phyloP scores from a whole-genome alignment of 2,329 filamentous ascomycete genomes.

The Colletotrichum caudatum region DNA sequence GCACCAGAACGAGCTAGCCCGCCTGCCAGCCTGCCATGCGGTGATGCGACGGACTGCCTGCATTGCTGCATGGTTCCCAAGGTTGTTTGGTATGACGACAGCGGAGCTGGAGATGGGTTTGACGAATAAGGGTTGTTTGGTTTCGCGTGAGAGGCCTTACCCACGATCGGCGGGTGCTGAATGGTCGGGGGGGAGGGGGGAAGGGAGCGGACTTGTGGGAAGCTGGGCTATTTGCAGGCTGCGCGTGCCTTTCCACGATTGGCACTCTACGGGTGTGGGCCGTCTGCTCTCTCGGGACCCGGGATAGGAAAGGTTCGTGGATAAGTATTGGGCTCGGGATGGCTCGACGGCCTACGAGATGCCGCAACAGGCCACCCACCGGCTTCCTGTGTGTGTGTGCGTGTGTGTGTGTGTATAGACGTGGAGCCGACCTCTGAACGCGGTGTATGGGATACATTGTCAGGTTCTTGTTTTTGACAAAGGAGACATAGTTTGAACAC shows the following conservation, averaged over 20 bases:
- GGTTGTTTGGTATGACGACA: background rate
- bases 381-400: background rate
- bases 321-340: background rate
- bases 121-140: slow-evolving; percentile 2
- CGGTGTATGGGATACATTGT: background rate
- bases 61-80: background rate
- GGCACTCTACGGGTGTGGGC: background rate
- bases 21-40: background rate
- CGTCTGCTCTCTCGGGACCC: background rate
- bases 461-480: background rate
- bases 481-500: background rate
- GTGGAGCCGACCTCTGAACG: background rate
- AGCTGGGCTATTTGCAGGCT: background rate
- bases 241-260: too few species aligned
- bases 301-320: background rate
- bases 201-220: background rate
- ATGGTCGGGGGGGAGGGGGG: slow-evolving; percentile 22
- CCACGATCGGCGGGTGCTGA: slow-evolving; percentile 36
- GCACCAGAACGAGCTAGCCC: slow-evolving; percentile 1
- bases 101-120: background rate
- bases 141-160: slow-evolving; percentile 40
- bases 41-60: background rate
- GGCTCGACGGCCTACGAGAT: background rate
- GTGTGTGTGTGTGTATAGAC: background rate
- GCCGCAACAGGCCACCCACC: background rate